Evolutionary conservation across 2,329 filamentous ascomycete genomes (phyloP), one percentile per base, ranked within the genome.

Genomic region (Cladosporium sphaerospermum): DNA sequence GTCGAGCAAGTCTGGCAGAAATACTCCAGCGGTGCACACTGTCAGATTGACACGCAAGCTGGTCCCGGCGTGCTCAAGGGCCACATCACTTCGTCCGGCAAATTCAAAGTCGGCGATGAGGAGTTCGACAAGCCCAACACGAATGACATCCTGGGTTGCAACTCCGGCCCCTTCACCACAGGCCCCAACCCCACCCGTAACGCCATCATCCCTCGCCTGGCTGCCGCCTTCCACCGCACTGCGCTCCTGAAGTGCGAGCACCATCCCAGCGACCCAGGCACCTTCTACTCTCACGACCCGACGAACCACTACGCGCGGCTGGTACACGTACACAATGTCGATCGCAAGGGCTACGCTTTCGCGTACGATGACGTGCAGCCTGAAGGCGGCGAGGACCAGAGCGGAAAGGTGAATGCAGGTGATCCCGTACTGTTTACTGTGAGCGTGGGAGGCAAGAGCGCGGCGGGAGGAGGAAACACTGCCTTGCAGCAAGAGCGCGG

Each of bases 191-290:
- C 64, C 2, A 70, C 67, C n/a, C 67, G 75, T 31, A 76, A 76
- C 55, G 85, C 85, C 37, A 79, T 91, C 53, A 84, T 84, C 3
- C 86, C 89, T 0, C 79, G 89, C n/a, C 72, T 95, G 9, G 81
- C 85, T 0, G 88, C 89, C 1, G 87, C 85, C 0, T 81, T 93
- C 59, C 89, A 91, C 67, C 78, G 89, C 16, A 83, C 80, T n/a
- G 89, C 85, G 4, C 69, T 93, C 54, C 69, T 86, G 45, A 66
- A 67, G 3, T 67, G 68, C 8, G 68, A 71, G 10, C 62, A 63
- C 57, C 63, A 74, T 62, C 66, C 75, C 50, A 56, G 71, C 40
- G 49, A 59, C 4, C 67, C 68, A 1, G 40, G 59, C 9, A 68
- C 66, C 1, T 71, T 68, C 56, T 71, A 69, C 57, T 46, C 40